Evolutionary conservation across 2,329 filamentous ascomycete genomes (phyloP).

Genomic region (Fusarium zealandicum): DNA sequence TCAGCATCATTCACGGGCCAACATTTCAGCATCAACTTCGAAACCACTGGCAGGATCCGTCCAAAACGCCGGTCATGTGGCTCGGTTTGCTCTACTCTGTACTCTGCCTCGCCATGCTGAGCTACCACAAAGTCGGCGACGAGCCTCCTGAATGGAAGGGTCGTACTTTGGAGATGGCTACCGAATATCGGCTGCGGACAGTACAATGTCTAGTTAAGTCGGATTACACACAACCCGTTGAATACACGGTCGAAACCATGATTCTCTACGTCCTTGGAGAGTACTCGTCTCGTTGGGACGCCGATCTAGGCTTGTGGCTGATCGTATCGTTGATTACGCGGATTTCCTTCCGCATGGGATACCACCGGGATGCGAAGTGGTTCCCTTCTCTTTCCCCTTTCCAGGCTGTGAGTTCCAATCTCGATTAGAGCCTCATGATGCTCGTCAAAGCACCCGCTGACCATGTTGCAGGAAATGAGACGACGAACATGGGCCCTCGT

Average conservation of each 20-base stretch:
- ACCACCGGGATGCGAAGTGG: constrained; percentile 79
- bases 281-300: constrained; percentile 75
- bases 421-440: background rate
- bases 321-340: constrained; percentile 63
- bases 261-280: constrained; percentile 79
- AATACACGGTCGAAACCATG: constrained; percentile 80
- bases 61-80: constrained; percentile 78
- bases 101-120: constrained; percentile 78
- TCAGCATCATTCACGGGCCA: constrained; percentile 80
- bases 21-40: constrained; percentile 80
- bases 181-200: constrained; percentile 73
- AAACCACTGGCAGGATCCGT: constrained; percentile 73
- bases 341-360: constrained; percentile 73
- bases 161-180: constrained; percentile 64
- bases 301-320: constrained; percentile 71
- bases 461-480: constrained; percentile 67
- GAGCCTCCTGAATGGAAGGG: constrained; percentile 81
- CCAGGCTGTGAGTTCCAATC: constrained; percentile 63
- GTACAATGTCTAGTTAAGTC: constrained; percentile 79
- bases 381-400: constrained; percentile 76
- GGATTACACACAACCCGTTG: constrained; percentile 78
- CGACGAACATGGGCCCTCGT: constrained; percentile 74
- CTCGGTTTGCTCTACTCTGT: constrained; percentile 78
- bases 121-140: constrained; percentile 80
- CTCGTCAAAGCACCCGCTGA: constrained; percentile 8